A percentile compares a stretch with the other conserved stretches of the same genome.
These are phyloP conservation scores for Fusarium nurragi DNA, from an alignment of 2,329 filamentous ascomycete genomes.

Conservation along the genomic window DNA sequence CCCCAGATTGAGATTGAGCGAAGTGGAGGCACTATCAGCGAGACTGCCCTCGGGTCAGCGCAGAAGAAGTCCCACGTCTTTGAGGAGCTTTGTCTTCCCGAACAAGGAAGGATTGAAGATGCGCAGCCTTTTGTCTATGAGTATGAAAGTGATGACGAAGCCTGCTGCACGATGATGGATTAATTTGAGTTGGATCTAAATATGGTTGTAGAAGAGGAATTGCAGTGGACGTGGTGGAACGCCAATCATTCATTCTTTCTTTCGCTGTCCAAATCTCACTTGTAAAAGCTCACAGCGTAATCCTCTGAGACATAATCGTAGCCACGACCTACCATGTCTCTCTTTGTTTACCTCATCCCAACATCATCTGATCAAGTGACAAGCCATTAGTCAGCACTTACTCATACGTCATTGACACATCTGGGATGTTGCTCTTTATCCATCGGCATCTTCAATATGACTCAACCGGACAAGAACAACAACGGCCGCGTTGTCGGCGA, in stretches of 20 bases:
- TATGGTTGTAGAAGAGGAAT: no score
- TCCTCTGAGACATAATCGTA: not conserved
- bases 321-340: no score
- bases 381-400: conserved; percentile 25
- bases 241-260: not conserved
- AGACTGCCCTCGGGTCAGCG: not conserved
- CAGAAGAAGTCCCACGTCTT: not conserved
- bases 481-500: conserved; percentile 40
- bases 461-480: not conserved
- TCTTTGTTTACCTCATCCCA: no score
- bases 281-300: not conserved
- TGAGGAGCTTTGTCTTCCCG: not conserved
- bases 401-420: conserved; percentile 11
- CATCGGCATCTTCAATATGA: conserved; percentile 11
- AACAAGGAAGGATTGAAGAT: not conserved
- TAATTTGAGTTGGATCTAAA: not conserved
- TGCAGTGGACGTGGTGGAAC: not conserved
- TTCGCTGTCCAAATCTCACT: no score
- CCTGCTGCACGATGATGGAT: not conserved
- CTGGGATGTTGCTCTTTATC: not conserved
- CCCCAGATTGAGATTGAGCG: conserved; percentile 31
- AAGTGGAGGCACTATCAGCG: conserved; percentile 28
- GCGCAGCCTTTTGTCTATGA: not conserved
- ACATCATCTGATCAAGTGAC: conserved; percentile 6
- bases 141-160: not conserved